Base-by-base conservation (phyloP, 805 yeast species). In the Jamesozyma rosinii region DNA sequence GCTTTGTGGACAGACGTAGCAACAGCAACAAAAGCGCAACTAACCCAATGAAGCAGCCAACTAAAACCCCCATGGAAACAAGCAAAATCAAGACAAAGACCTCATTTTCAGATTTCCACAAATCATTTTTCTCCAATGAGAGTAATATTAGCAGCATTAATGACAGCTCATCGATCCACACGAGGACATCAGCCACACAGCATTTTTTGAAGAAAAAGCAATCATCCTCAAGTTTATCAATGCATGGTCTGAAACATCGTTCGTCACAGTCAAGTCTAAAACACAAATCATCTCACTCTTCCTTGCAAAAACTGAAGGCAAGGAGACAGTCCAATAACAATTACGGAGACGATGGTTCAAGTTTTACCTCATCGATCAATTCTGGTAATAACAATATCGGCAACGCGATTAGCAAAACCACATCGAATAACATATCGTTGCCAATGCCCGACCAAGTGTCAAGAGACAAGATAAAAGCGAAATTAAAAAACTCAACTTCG, bases 371-470 rank as follows among this genome's bases (percentile, higher is more conserved):
- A 3, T 38, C 44, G 4, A 29, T 39, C 3, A 30, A 33, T 14
- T 40, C 44, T 8, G 37, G 32, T 18, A 41, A 40, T 41, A 42
- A 31, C 13, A 38, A 37, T 24, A 37, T 31, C 13, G 39, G 38
- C 36, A 42, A 38, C 14, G 37, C 39, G 14, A 40, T 44, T 2
- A 44, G 45, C 10, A 50, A 48, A 46, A 43, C 22, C 49, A 51
- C 3, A 8, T 41, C 44, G 6, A 41, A 37, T 26, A 54, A 56
- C 62, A 79, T 79, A 14, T 78, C 84, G 3, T 59, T 76, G 44
- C 86, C 85, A 1, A 67, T 73, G 3, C 79, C 81, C 5, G 76
- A 73, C 44, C 73, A 71, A 32, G 70, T 69, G 11, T 72, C 83
- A 14, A 67, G 77, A 30, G 77, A 72, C 46, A 78, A 76, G 47